These are phyloP conservation scores for Auricularia cornea DNA, from an alignment of 768 basidiomycete genomes.

Conservation along the genomic window DNA sequence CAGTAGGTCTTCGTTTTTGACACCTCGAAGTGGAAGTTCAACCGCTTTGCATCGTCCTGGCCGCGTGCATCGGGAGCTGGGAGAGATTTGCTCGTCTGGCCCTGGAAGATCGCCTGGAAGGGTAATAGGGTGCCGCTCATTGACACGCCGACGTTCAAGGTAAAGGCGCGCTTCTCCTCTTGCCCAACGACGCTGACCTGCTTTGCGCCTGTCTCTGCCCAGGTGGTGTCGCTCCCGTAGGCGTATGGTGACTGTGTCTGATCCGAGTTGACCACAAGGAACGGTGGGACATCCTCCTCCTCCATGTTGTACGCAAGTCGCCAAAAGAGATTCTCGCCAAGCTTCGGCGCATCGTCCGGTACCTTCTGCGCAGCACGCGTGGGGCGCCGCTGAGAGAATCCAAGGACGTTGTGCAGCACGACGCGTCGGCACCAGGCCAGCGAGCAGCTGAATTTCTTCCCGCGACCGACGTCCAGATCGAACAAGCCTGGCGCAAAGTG, in stretches of 20 bases:
- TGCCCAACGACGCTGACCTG: conserved; percentile 28
- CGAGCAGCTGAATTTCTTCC: too few species aligned
- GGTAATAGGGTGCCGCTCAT: conserved; percentile 25
- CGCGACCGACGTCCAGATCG: too few species aligned
- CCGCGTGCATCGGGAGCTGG: conserved; percentile 11
- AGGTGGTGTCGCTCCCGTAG: conserved; percentile 23
- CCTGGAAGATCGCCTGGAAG: conserved; percentile 31
- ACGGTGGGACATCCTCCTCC: conserved; percentile 13
- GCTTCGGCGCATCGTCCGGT: too few species aligned
- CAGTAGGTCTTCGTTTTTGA: conserved; percentile 15
- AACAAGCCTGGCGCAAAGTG: too few species aligned
- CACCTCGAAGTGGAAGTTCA: conserved; percentile 17
- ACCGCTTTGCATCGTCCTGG: conserved; percentile 16
- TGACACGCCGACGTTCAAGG: conserved; percentile 26
- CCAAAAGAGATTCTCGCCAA: too few species aligned
- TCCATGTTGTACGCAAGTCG: conserved; percentile 9
- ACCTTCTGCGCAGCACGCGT: too few species aligned
- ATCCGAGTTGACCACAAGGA: conserved; percentile 28
- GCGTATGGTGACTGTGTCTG: conserved; percentile 27
- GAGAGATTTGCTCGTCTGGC: conserved; percentile 17
- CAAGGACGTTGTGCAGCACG: too few species aligned
- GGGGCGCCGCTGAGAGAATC: too few species aligned
- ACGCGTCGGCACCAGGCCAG: too few species aligned
- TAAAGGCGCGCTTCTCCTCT: conserved; percentile 38
- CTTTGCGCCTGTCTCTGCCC: conserved; percentile 19